These are phyloP conservation scores for Hortaea sp. DNA, from an alignment of 2,329 filamentous ascomycete species.

Conservation along the genomic window DNA sequence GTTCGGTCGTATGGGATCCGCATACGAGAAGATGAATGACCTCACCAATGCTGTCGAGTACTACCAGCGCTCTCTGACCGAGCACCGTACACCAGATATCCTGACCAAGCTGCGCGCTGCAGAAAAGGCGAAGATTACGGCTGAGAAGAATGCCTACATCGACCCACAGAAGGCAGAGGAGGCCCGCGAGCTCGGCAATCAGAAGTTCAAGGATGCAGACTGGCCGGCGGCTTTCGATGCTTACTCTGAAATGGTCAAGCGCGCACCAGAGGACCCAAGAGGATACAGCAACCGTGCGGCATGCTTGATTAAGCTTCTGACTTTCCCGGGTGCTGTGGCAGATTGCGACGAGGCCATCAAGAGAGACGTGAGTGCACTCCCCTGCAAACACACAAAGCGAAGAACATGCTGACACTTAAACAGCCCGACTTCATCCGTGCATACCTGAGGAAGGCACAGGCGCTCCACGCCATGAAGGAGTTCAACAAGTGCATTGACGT, in stretches of 20 bases:
- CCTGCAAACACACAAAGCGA: no score
- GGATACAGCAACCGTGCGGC: constrained; percentile 97
- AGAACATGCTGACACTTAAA: background rate
- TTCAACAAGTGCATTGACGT: constrained; percentile 91
- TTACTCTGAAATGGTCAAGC: constrained; percentile 95
- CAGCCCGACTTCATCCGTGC: constrained; percentile 80
- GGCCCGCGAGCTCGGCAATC: constrained; percentile 86
- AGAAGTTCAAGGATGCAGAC: constrained; percentile 93
- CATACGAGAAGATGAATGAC: constrained; percentile 84
- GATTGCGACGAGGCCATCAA: constrained; percentile 90
- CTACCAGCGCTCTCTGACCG: constrained; percentile 88
- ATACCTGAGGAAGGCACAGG: constrained; percentile 93
- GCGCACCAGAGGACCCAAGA: constrained; percentile 80
- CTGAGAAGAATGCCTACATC: constrained; percentile 69
- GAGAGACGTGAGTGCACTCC: constrained; percentile 47
- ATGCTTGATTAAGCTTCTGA: constrained; percentile 91
- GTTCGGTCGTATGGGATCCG: constrained; percentile 88
- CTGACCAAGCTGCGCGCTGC: constrained; percentile 83
- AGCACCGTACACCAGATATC: constrained; percentile 91
- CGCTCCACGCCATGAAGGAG: constrained; percentile 94
- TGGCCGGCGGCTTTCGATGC: constrained; percentile 92
- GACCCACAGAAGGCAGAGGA: constrained; percentile 89
- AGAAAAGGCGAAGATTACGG: constrained; percentile 75
- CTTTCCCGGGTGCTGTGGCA: constrained; percentile 84
- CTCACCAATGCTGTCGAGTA: constrained; percentile 69